Conservation (phyloP, 192 early-diverging fungal genomes). For the Entomortierella lignicola region DNA sequence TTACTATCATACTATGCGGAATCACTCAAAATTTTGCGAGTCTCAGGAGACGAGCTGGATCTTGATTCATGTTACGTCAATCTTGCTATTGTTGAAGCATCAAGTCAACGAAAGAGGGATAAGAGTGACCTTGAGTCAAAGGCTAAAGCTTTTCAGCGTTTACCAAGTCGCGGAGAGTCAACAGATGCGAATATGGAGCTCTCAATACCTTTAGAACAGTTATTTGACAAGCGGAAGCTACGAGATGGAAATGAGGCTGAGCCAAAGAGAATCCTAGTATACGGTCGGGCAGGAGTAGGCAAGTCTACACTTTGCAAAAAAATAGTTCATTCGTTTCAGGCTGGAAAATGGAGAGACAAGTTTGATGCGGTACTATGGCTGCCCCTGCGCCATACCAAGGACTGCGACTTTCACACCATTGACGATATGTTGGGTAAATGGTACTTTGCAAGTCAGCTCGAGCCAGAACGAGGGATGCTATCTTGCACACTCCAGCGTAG, state of each 20-base stretch:
- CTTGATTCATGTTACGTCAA: slow-evolving; percentile 20
- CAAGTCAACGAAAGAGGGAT: slow-evolving; percentile 18
- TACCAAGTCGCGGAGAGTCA: slow-evolving; percentile 2
- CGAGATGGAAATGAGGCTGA: slow-evolving; percentile 7
- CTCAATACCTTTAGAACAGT: slow-evolving; percentile 9
- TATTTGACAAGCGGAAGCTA: slow-evolving; percentile 23
- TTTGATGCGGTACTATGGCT: slow-evolving; percentile 24
- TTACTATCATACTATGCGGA: slow-evolving; percentile 1
- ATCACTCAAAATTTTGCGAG: not conserved
- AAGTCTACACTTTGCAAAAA: slow-evolving; percentile 35
- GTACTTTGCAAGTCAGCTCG: not conserved
- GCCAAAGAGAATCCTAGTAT: slow-evolving; percentile 18
- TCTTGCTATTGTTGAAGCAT: slow-evolving; percentile 23
- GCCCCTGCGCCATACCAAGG: slow-evolving; percentile 14
- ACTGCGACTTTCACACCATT: not conserved
- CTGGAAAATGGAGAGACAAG: slow-evolving; percentile 4
- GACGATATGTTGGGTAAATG: slow-evolving; percentile 2
- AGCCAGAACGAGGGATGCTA: no score
- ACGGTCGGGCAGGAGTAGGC: slow-evolving; percentile 32
- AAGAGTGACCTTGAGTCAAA: slow-evolving; percentile 11
- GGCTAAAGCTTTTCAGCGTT: slow-evolving; percentile 12
- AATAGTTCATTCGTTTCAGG: slow-evolving; percentile 19
- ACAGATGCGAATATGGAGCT: not conserved
- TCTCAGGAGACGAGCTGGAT: slow-evolving; percentile 13
- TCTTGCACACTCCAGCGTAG: no score